Evolutionary conservation across 169 alveolate species (phyloP), one percentile per base, ranked within the genome.

Genomic region (Plasmodium gonderi): DNA sequence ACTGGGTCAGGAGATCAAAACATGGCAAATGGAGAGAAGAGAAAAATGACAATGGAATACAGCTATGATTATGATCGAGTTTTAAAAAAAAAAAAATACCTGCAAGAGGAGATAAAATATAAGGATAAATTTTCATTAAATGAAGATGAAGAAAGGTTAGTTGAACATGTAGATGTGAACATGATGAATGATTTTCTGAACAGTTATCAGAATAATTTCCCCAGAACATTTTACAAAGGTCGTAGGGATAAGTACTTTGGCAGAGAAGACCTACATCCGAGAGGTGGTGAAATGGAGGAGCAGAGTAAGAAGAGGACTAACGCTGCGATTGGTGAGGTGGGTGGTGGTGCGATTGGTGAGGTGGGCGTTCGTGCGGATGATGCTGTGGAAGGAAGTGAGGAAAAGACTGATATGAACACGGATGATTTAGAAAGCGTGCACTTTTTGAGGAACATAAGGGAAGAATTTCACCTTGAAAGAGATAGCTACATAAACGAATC

Each of bases 11-110:
- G 69, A 64, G 49, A 49, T 9, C 54, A 29, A 36, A 33, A 68
- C 14, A 29, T 8, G 1, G 17, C 45, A 11, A 17, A 51, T 51
- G 45, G 78, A 1, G 49, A 40, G 23, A 29, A 67, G 26, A 26
- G 65, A 36, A 83, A 69, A 17, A 64, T 17, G 12, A 45, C 67
- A 23, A 31, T 83, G 45, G 68, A 36, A 33, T 83, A 83, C 47
- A 83, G 92, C 60, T 83, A 83, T 76, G 92, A 83, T 72, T 83
- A 83, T 60, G 92, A 83, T 23, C 5, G 92, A 9, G 64, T 83
- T 36, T 72, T 83, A 4, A 83, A 83, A 76, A 76, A 76, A 3
- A 82, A 68, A 38, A 76, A 83, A 83, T 83, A 69, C 47, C 82
- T 83, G 17, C 68, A 51, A 47, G 92, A 83, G 44, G 40, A 72